Evolutionary conservation across 176 grass and related monocot genomes (phyloP).

Genomic region (Saccharum spontaneum): DNA sequence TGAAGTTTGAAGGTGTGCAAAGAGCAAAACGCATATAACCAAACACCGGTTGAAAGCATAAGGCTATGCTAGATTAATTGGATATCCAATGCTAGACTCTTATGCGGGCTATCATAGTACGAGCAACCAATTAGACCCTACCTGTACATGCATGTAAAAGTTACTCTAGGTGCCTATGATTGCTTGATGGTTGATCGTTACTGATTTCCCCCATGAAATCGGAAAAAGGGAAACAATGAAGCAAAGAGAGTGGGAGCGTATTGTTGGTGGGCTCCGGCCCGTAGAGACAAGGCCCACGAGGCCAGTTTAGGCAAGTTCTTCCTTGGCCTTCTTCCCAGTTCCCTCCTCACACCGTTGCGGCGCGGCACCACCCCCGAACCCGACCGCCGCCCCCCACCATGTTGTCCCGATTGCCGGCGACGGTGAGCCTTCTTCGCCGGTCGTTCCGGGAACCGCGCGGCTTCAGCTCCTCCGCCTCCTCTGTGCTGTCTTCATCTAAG

Average conservation of each 20-base stretch:
- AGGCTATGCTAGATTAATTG: no score
- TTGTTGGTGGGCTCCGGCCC: background rate
- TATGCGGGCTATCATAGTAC: no score
- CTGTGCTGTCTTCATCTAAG: background rate
- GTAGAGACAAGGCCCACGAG: constrained; percentile 23
- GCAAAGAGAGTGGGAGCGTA: background rate
- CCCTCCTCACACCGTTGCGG: background rate
- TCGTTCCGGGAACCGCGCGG: constrained; percentile 40
- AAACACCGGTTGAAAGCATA: no score
- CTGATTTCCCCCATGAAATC: no score
- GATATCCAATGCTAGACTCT: no score
- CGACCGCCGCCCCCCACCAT: constrained; percentile 20
- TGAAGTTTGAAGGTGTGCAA: no score
- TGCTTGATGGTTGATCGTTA: no score
- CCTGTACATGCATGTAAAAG: no score
- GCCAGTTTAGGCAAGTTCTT: constrained; percentile 58
- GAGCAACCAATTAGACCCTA: no score
- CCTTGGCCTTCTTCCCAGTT: background rate
- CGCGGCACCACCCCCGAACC: background rate
- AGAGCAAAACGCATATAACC: no score
- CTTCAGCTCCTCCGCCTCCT: constrained; percentile 32
- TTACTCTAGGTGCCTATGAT: no score
- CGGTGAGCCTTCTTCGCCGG: constrained; percentile 15
- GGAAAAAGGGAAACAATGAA: no score
- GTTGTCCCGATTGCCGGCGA: constrained; percentile 41